Evolutionary conservation across 176 grass and related monocot species (phyloP), one percentile per base, ranked within the genome.

Genomic region (Cenchrus fungigraminus): DNA sequence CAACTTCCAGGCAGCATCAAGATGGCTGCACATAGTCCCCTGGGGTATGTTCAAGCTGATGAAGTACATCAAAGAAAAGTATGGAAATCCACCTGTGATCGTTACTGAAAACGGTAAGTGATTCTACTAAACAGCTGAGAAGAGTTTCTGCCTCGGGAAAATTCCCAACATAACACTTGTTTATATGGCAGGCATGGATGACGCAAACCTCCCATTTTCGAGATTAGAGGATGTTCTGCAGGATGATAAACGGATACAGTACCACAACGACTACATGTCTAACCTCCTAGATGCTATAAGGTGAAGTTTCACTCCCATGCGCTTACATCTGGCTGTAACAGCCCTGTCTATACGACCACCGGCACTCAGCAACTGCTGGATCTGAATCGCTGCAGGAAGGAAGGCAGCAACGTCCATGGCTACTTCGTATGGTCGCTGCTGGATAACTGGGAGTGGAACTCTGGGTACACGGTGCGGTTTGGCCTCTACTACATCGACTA

Each of bases 391-490:
- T 87, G 60, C 85, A 92, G 97, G 84, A 86, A 92, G 74, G 91
- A 99, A 84, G 86, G 91, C 17, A 96, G 97, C 76, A 88, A 94
- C 66, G 71, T 98, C 12, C 78, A 60, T 1, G 93, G 93, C 12
- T 94, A 94, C 80, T 98, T 98, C 12, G 84, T 92, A 5, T 94
- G 93, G 91, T 98, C 97, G 3, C 81, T 98, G 73, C 87, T 98
- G 0, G 96, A 98, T 56, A 96, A 96, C 79, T 95, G 93, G 97
- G 97, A 98, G 71, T 95, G 93, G 97, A 92, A 95, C 81, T 92
- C 90, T 29, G 91, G 93, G 79, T 96, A 98, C 86, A 98, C 88
- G 9, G 91, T 96, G 81, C 65, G 91, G 1, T 96, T 99, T 45
- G 90, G 93, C 3, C 88, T 98, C 19, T 94, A 96, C 82, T 96